Percentiles rank a stretch among this genome's conserved stretches.
Evolutionary conservation across 2,329 filamentous ascomycete genomes (phyloP).

Genomic region (Ophiostoma quercus): DNA sequence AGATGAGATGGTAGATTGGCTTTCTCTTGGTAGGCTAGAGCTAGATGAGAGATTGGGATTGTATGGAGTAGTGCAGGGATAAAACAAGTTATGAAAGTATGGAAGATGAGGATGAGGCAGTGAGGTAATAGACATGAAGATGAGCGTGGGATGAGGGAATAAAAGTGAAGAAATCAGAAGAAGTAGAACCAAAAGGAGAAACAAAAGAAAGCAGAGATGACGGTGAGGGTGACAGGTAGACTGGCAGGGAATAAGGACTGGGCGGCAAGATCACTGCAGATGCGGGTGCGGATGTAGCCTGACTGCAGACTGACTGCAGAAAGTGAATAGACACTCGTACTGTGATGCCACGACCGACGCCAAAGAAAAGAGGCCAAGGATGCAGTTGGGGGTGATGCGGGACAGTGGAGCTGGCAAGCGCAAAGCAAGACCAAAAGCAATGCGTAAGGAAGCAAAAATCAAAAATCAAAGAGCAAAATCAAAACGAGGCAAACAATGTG

Average conservation of each 20-base stretch:
- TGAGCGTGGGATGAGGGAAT: background rate
- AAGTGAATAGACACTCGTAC: background rate
- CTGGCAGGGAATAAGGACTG: background rate
- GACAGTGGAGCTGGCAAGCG: background rate
- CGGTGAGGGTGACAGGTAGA: background rate
- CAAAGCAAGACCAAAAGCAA: background rate
- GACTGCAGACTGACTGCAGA: background rate
- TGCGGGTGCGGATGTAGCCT: no score
- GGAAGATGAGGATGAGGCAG: background rate
- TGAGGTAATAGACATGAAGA: background rate
- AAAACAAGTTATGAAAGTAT: background rate
- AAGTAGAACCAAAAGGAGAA: no score
- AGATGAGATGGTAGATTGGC: background rate
- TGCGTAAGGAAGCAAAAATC: no score
- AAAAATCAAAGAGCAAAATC: no score
- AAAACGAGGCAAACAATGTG: background rate
- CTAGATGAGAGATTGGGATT: background rate
- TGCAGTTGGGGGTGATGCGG: background rate
- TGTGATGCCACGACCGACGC: background rate
- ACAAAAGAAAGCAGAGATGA: no score
- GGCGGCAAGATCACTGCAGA: slow-evolving; percentile 3
- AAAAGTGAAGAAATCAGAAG: no score
- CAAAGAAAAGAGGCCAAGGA: background rate
- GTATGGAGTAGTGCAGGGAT: background rate
- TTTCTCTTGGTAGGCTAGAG: no score